Conservation (phyloP, 139 green algal genomes). For the Protoeuglena noctilucae region DNA sequence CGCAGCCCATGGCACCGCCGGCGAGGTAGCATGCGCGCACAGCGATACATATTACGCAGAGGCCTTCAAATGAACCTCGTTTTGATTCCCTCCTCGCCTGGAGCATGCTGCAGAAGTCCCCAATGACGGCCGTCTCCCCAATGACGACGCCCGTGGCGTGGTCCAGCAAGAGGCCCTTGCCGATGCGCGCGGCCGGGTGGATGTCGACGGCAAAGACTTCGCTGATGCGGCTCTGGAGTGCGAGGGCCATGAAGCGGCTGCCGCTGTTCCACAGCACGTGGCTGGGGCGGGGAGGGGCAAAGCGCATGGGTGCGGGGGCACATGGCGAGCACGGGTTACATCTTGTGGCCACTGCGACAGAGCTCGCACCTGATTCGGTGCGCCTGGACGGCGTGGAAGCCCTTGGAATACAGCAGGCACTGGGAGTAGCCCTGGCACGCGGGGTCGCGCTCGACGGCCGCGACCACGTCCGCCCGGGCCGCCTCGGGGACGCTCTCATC, state of each 20-base stretch:
- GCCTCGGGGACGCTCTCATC: background rate
- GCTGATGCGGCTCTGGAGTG: conserved; percentile 19
- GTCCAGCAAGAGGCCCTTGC: conserved; percentile 26
- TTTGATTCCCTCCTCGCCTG: too few relatives aligned
- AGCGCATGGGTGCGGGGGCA: conserved; percentile 18
- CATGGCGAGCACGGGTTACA: conserved; percentile 19
- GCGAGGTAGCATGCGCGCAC: too few relatives aligned
- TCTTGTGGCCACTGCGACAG: conserved; percentile 13
- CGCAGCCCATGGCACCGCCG: too few relatives aligned
- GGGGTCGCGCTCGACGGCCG: conserved; percentile 12
- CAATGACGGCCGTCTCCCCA: conserved; percentile 30
- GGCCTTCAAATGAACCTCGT: too few relatives aligned
- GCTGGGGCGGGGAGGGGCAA: background rate
- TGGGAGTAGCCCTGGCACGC: conserved; percentile 20
- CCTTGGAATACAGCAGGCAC: conserved; percentile 31
- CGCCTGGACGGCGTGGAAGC: conserved; percentile 30
- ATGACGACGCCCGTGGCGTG: conserved; percentile 34
- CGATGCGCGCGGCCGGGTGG: conserved; percentile 22
- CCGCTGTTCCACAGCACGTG: conserved; percentile 3
- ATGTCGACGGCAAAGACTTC: conserved; percentile 26
- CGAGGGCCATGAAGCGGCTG: conserved; percentile 2
- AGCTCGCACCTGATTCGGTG: conserved; percentile 28
- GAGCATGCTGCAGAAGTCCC: conserved; percentile 11
- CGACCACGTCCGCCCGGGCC: background rate
- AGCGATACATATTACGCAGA: too few relatives aligned